Evolutionary conservation across 176 grass and related monocot species (phyloP).

Genomic region (Musa troglodytarum): DNA sequence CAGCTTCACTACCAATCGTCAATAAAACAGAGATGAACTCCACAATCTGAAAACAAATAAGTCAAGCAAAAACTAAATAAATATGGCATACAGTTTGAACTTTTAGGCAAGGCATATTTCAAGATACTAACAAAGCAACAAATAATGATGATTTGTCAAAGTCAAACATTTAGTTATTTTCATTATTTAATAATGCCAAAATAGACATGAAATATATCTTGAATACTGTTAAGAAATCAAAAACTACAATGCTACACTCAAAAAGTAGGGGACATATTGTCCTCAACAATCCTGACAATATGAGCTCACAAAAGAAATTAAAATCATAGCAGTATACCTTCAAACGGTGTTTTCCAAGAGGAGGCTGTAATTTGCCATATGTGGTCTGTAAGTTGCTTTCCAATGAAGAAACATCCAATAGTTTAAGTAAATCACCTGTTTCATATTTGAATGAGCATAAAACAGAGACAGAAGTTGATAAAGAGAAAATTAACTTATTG

Average conservation of each 20-base stretch:
- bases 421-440: constrained; percentile 75
- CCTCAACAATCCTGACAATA: neutral
- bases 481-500: no score
- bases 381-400: constrained; percentile 61
- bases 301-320: neutral
- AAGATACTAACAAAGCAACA: neutral
- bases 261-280: neutral
- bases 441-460: neutral
- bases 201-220: neutral
- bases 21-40: constrained; percentile 95
- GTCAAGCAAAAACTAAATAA: constrained; percentile 17
- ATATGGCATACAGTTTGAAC: neutral
- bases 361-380: constrained; percentile 64
- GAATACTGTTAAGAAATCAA: neutral
- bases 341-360: constrained; percentile 78
- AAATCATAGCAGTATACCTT: constrained; percentile 37
- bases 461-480: neutral
- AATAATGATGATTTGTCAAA: neutral
- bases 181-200: neutral
- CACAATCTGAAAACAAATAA: constrained; percentile 65
- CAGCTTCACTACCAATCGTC: constrained; percentile 74
- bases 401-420: constrained; percentile 63
- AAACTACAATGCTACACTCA: neutral
- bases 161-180: neutral
- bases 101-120: neutral